Conservation (phyloP, 306 rosid genomes). For the Pterocarpus santalinus region DNA sequence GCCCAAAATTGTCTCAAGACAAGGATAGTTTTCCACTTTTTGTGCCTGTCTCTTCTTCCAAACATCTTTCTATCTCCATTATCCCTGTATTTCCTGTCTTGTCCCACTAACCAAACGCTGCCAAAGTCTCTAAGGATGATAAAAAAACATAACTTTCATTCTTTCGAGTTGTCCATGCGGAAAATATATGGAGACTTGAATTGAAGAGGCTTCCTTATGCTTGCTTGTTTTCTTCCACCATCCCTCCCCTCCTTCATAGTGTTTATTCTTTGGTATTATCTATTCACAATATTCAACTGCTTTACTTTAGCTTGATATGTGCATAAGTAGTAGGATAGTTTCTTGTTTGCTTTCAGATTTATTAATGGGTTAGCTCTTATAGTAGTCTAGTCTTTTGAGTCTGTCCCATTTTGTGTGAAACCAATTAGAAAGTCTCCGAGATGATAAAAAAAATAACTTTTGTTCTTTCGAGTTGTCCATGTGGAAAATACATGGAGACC, state of each 20-base stretch:
- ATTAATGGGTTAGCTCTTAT: neutral
- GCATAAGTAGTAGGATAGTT: no score
- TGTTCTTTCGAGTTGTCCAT: slow-evolving; percentile 65
- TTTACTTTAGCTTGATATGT: neutral
- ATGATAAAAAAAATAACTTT: slow-evolving; percentile 57
- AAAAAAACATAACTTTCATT: slow-evolving; percentile 51
- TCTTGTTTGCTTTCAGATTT: no score
- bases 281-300: neutral
- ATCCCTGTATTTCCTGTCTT: no score
- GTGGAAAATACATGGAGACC: slow-evolving; percentile 67
- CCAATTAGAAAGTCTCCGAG: slow-evolving; percentile 45
- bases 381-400: no score
- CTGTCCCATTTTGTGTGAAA: no score
- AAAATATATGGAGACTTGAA: slow-evolving; percentile 67
- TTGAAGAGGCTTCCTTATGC: slow-evolving; percentile 54
- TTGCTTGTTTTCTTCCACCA: neutral
- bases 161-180: slow-evolving; percentile 62
- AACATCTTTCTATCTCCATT: no score
- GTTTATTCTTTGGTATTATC: neutral
- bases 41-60: no score
- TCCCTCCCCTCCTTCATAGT: neutral
- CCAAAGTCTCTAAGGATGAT: slow-evolving; percentile 63
- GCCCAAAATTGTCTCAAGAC: no score
- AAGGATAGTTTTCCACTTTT: no score
- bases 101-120: no score